Percentiles rank a stretch among this genome's conserved stretches.
phyloP scores from a whole-genome alignment of 805 yeast species.

The Peterozyma xylosa region DNA sequence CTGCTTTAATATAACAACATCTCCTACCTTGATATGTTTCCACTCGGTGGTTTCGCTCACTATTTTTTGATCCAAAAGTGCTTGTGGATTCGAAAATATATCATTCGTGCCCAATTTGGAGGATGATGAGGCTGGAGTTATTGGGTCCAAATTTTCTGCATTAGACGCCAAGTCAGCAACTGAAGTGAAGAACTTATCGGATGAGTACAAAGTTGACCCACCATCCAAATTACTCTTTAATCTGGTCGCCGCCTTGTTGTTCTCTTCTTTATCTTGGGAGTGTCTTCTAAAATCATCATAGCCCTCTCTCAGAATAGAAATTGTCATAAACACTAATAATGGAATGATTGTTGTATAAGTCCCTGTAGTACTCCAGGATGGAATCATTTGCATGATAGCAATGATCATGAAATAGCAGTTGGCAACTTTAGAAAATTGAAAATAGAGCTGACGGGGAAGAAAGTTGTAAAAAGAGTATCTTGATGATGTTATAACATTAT shows the following conservation, averaged over 20 bases:
- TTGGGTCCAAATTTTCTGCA: slow-evolving; percentile 6
- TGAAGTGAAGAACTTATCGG: slow-evolving; percentile 3
- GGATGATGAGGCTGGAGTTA: slow-evolving; percentile 15
- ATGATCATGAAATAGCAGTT: slow-evolving; percentile 85
- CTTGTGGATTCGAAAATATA: slow-evolving; percentile 8
- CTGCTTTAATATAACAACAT: slow-evolving; percentile 59
- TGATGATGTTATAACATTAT: slow-evolving; percentile 77
- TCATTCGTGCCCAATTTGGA: slow-evolving; percentile 14
- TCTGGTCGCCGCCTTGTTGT: slow-evolving; percentile 44
- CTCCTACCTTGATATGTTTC: slow-evolving; percentile 86
- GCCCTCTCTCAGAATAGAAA: slow-evolving; percentile 89
- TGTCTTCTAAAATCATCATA: slow-evolving; percentile 90
- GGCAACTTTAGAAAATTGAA: slow-evolving; percentile 90
- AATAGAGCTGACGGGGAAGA: slow-evolving; percentile 79
- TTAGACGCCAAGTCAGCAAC: slow-evolving; percentile 5
- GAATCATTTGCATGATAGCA: slow-evolving; percentile 91
- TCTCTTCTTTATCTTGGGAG: slow-evolving; percentile 77
- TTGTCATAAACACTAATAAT: slow-evolving; percentile 72
- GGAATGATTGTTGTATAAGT: slow-evolving; percentile 92
- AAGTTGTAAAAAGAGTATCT: slow-evolving; percentile 77
- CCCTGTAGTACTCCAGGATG: slow-evolving; percentile 97
- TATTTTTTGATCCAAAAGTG: slow-evolving; percentile 24
- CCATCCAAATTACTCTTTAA: slow-evolving; percentile 12
- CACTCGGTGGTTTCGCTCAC: slow-evolving; percentile 38
- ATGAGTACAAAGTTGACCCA: neutral